Percentiles rank a stretch among this genome's conserved stretches.
These are phyloP conservation scores for Eutreptiella sp. DNA, from an alignment of 208 protist genomes.

Conservation along the genomic window DNA sequence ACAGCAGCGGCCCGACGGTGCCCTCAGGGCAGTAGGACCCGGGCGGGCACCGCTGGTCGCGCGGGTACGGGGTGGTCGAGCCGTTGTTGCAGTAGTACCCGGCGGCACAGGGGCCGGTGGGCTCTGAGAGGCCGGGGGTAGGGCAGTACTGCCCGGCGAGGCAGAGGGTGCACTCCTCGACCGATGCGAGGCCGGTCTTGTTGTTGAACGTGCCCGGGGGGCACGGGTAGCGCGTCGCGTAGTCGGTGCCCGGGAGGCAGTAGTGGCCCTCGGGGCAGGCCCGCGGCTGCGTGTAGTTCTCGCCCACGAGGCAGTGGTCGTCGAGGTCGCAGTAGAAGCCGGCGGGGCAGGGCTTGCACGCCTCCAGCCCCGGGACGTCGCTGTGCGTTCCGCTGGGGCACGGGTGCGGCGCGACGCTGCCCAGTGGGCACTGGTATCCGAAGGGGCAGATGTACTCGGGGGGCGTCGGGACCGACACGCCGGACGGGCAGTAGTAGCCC, in stretches of 20 bases:
- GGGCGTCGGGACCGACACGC: no score
- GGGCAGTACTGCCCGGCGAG: conserved; percentile 12
- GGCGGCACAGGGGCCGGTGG: conserved; percentile 26
- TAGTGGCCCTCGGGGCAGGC: conserved; percentile 28
- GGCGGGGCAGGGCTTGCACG: conserved; percentile 36
- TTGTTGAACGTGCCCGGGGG: conserved; percentile 17
- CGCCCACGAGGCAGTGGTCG: background rate
- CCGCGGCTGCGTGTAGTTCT: background rate
- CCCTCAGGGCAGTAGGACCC: conserved; percentile 35
- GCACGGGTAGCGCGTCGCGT: conserved; percentile 31
- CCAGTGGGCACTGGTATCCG: conserved; percentile 38
- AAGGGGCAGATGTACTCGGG: conserved; percentile 24
- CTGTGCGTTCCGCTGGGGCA: no score
- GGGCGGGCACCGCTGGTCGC: conserved; percentile 20
- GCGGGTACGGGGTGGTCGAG: background rate
- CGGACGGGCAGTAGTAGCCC: conserved; percentile 14
- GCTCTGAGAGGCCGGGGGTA: background rate
- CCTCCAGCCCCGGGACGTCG: background rate
- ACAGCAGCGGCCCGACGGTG: conserved; percentile 4
- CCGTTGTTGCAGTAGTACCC: background rate
- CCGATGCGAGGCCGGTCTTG: background rate
- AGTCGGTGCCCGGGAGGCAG: background rate
- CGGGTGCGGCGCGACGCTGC: conserved; percentile 25
- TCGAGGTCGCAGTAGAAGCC: conserved; percentile 44
- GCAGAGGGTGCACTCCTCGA: conserved; percentile 6